Evolutionary conservation across 352 stramenopile genomes (phyloP).

Genomic region (Globisporangium recalcitrans): DNA sequence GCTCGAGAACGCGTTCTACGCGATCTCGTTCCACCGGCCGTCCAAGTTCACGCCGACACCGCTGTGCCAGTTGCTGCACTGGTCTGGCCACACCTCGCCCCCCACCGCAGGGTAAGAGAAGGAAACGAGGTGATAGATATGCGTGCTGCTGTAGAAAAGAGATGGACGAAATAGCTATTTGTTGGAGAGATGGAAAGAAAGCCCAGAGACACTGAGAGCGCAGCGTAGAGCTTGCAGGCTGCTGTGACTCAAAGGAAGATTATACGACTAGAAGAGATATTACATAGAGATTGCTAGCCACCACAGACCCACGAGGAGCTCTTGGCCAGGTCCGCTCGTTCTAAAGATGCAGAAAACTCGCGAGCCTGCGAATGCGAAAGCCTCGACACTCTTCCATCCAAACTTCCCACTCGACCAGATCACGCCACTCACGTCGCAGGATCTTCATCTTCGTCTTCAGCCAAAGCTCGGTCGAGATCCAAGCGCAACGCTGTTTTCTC

Average conservation of each 20-base stretch:
- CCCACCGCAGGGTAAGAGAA: constrained; percentile 8
- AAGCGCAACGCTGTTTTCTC: constrained; percentile 9
- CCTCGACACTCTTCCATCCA: no score
- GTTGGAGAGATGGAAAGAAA: not conserved
- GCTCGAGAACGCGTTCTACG: constrained; percentile 82
- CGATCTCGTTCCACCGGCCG: constrained; percentile 64
- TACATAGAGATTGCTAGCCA: not conserved
- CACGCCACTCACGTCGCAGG: not conserved
- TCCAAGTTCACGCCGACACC: constrained; percentile 75
- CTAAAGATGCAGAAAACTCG: not conserved
- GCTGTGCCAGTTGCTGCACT: constrained; percentile 76
- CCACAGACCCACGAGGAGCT: not conserved
- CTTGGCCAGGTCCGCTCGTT: not conserved
- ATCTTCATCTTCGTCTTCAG: not conserved
- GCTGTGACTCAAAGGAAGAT: not conserved
- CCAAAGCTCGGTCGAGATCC: not conserved
- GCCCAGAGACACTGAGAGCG: not conserved
- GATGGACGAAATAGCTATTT: not conserved
- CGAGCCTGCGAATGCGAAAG: not conserved
- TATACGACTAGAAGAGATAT: constrained; percentile 5
- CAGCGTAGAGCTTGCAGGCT: not conserved
- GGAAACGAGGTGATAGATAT: not conserved
- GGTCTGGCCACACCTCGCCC: constrained; percentile 44
- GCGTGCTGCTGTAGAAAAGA: constrained; percentile 1
- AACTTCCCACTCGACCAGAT: not conserved